These are phyloP conservation scores for Phytophthora fragariaefolia DNA, from an alignment of 352 stramenopile species.

Conservation along the genomic window DNA sequence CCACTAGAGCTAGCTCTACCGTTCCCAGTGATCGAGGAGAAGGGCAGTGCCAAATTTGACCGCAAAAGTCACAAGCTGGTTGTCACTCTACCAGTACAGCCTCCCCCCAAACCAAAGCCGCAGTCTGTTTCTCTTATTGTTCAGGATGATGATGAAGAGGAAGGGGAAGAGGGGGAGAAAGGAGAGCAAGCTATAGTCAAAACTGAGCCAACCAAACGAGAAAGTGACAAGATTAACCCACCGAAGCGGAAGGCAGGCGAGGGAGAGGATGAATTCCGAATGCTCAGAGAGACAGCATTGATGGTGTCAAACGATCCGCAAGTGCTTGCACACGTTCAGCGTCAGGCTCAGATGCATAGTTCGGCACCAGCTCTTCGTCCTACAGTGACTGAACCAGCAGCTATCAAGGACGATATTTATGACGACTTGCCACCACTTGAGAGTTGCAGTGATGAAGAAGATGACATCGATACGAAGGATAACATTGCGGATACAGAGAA, in stretches of 20 bases:
- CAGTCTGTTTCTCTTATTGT: slow-evolving; percentile 42
- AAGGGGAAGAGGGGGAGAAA: slow-evolving; percentile 30
- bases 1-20: slow-evolving; percentile 66
- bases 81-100: slow-evolving; percentile 82
- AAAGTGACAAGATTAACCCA: not conserved
- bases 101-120: slow-evolving; percentile 42
- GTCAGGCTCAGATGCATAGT: slow-evolving; percentile 3
- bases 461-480: slow-evolving; percentile 14
- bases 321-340: slow-evolving; percentile 20
- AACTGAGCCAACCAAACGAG: not conserved
- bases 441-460: slow-evolving; percentile 62
- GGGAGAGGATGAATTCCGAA: slow-evolving; percentile 56
- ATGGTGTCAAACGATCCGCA: slow-evolving; percentile 77
- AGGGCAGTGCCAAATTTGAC: slow-evolving; percentile 85
- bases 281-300: slow-evolving; percentile 65
- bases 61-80: slow-evolving; percentile 76
- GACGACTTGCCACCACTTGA: slow-evolving; percentile 65
- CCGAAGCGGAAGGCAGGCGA: slow-evolving; percentile 24
- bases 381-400: slow-evolving; percentile 22
- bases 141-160: slow-evolving; percentile 46
- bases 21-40: slow-evolving; percentile 80
- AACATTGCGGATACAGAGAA: slow-evolving; percentile 9
- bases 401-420: slow-evolving; percentile 31
- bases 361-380: not conserved
- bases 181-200: not conserved